Evolutionary conservation across 177 flowering plant genomes (phyloP).

Genomic region (Telopea speciosissima): DNA sequence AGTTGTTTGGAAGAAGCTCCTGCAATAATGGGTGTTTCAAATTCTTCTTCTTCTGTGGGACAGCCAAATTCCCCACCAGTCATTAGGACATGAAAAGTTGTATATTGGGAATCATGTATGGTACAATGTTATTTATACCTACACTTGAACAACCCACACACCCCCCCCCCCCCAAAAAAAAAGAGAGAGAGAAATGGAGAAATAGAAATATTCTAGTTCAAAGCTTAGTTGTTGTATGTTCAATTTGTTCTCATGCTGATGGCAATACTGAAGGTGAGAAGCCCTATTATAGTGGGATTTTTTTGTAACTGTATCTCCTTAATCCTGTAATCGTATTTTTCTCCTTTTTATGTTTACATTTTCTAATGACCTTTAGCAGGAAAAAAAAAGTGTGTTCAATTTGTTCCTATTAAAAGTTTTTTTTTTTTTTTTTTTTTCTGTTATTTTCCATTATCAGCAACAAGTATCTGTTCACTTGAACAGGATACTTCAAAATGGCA

Average conservation of each 20-base stretch:
- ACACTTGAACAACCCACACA: too few relatives aligned
- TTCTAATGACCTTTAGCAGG: too few relatives aligned
- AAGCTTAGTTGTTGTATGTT: neutral
- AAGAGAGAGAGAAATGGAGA: too few relatives aligned
- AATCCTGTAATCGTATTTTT: too few relatives aligned
- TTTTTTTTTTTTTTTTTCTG: neutral
- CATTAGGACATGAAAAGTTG: conserved; percentile 25
- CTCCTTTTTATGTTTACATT: too few relatives aligned
- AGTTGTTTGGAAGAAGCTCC: conserved; percentile 91
- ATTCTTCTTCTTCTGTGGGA: conserved; percentile 57
- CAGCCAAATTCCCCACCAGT: conserved; percentile 52
- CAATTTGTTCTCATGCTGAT: neutral
- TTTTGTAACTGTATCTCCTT: too few relatives aligned
- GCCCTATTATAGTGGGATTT: too few relatives aligned
- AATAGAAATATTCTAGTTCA: neutral
- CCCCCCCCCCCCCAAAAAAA: neutral
- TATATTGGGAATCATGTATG: neutral
- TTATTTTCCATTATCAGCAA: neutral
- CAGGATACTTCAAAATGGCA: neutral
- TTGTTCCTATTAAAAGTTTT: neutral
- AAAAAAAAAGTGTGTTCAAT: neutral
- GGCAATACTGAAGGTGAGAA: too few relatives aligned
- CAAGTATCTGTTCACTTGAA: neutral
- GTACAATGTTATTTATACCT: neutral
- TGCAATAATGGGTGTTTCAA: conserved; percentile 41